Evolutionary conservation across 176 grass and related monocot genomes (phyloP).

Genomic region (Musa schizocarpa): DNA sequence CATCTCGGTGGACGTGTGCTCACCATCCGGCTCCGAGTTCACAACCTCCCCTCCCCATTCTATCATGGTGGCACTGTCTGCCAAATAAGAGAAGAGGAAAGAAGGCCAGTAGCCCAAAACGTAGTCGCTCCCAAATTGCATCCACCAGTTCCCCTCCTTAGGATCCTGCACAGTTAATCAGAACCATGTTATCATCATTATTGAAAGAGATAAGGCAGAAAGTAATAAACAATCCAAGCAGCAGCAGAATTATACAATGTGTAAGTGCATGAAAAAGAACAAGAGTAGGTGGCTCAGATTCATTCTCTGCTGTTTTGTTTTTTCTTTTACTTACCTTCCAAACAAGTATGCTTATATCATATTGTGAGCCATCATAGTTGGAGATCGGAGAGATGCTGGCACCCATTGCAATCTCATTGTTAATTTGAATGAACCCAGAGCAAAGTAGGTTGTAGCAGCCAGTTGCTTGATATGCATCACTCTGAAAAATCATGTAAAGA

Average conservation of each 20-base stretch:
- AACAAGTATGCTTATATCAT: constrained; percentile 88
- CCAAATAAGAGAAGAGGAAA: constrained; percentile 80
- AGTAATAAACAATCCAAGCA: too few species aligned
- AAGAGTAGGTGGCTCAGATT: constrained; percentile 16
- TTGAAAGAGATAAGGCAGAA: background rate
- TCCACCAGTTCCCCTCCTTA: constrained; percentile 95
- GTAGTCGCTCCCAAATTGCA: constrained; percentile 83
- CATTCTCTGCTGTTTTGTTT: constrained; percentile 8
- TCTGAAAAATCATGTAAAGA: constrained; percentile 30
- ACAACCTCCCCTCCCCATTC: constrained; percentile 96
- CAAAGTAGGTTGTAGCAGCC: constrained; percentile 94
- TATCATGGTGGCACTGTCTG: constrained; percentile 66
- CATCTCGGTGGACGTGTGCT: constrained; percentile 83
- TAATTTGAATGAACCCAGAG: constrained; percentile 81
- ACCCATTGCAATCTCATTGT: constrained; percentile 83
- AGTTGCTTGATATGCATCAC: constrained; percentile 81
- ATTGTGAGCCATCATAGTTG: constrained; percentile 61
- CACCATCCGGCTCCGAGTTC: constrained; percentile 54
- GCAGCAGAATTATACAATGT: too few species aligned
- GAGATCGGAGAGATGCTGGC: constrained; percentile 78
- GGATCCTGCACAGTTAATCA: constrained; percentile 51
- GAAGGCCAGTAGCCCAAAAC: constrained; percentile 89
- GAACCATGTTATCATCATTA: background rate
- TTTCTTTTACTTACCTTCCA: constrained; percentile 60
- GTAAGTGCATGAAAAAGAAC: background rate